Percentiles rank a stretch among this genome's conserved stretches.
Conservation (phyloP, 768 basidiomycete genomes). For the Fomitopsis serialis region DNA sequence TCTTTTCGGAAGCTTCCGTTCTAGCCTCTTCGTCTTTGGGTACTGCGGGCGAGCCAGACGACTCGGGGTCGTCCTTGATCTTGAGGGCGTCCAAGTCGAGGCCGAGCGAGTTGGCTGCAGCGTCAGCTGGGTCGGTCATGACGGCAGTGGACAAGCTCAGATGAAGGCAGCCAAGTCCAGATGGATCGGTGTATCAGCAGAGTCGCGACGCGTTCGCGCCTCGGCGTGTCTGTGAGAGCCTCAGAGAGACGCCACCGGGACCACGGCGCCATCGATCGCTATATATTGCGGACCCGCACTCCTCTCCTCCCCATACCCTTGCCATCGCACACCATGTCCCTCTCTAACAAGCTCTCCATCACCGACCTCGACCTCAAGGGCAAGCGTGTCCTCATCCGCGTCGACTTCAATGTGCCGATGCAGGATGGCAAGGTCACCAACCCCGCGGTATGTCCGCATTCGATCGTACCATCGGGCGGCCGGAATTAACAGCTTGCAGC, state of each 20-base stretch:
- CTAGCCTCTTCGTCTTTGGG: conserved; percentile 6
- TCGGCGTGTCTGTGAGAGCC: conserved; percentile 13
- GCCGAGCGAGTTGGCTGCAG: conserved; percentile 59
- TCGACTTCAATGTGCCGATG: conserved; percentile 95
- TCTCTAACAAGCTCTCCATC: conserved; percentile 92
- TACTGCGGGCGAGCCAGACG: conserved; percentile 1
- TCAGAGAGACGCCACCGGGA: conserved; percentile 12
- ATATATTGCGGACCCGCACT: conserved; percentile 3
- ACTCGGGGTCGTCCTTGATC: conserved; percentile 25
- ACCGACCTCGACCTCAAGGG: conserved; percentile 84
- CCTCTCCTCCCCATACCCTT: conserved; percentile 8
- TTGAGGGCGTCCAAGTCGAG: conserved; percentile 57
- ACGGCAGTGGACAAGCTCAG: conserved; percentile 1
- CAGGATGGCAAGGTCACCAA: conserved; percentile 92
- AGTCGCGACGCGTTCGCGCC: conserved; percentile 3
- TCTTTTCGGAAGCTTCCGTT: neutral
- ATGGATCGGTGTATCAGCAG: conserved; percentile 4
- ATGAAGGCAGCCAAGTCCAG: conserved; percentile 3
- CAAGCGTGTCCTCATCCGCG: conserved; percentile 89
- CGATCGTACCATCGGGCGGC: neutral
- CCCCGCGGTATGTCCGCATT: conserved; percentile 67
- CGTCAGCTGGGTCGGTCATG: conserved; percentile 35
- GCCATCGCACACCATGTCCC: conserved; percentile 62
- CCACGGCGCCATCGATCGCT: conserved; percentile 12
- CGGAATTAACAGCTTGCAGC: conserved; percentile 40